Conservation (phyloP, 2,329 filamentous ascomycete species). For the Arthrobotrys musiformis region DNA sequence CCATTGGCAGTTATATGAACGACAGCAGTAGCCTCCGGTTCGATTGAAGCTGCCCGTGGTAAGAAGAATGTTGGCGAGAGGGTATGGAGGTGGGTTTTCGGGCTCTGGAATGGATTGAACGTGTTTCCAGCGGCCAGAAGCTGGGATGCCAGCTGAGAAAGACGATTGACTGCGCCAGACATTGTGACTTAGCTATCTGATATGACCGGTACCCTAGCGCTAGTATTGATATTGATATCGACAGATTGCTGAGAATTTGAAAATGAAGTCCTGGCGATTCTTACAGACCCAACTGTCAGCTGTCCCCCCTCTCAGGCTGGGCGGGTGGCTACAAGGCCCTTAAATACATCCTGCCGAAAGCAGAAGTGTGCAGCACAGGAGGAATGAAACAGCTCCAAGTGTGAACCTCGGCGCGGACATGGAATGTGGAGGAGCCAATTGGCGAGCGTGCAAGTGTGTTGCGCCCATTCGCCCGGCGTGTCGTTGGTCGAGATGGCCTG, state of each 20-base stretch:
- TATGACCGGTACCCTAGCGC: background rate
- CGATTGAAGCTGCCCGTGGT: slow-evolving; percentile 84
- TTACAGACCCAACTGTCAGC: background rate
- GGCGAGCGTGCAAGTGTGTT: slow-evolving; percentile 33
- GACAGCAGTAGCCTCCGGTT: slow-evolving; percentile 85
- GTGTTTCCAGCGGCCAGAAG: slow-evolving; percentile 59
- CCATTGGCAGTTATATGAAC: slow-evolving; percentile 85
- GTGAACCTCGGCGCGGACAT: slow-evolving; percentile 45
- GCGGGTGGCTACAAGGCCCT: background rate
- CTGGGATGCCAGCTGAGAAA: slow-evolving; percentile 70
- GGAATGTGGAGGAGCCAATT: slow-evolving; percentile 33
- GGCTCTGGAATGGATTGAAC: slow-evolving; percentile 58
- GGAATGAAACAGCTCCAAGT: background rate
- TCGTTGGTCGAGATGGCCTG: slow-evolving; percentile 48
- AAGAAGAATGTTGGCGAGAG: slow-evolving; percentile 89
- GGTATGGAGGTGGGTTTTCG: slow-evolving; percentile 63
- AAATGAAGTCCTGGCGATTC: background rate
- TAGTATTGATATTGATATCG: background rate
- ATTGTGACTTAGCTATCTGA: slow-evolving; percentile 63
- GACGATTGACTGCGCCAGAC: slow-evolving; percentile 73
- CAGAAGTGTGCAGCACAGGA: background rate
- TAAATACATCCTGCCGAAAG: slow-evolving; percentile 21
- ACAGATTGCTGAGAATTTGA: background rate
- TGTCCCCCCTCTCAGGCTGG: background rate
- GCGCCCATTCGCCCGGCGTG: slow-evolving; percentile 39